Percentiles rank a stretch among this genome's conserved stretches.
These are phyloP conservation scores for Phytophthora idaei DNA, from an alignment of 352 stramenopile species.

Conservation along the genomic window DNA sequence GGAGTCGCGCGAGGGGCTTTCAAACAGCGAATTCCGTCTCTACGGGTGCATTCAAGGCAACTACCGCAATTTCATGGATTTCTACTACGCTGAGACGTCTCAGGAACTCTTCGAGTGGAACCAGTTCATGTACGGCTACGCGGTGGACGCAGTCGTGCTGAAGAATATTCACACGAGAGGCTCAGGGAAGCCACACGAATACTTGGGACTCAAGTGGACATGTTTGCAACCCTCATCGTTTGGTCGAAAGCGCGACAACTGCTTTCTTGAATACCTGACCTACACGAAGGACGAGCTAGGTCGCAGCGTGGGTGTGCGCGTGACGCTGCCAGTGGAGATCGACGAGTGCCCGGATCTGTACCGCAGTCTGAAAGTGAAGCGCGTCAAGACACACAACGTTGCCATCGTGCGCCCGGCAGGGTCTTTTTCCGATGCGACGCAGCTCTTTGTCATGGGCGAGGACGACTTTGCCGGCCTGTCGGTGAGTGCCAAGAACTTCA, in stretches of 20 bases:
- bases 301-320: slow-evolving; percentile 68
- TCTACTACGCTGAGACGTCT: slow-evolving; percentile 69
- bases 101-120: slow-evolving; percentile 71
- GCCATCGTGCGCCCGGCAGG: slow-evolving; percentile 44
- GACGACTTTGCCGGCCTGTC: slow-evolving; percentile 52
- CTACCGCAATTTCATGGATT: slow-evolving; percentile 68
- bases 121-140: slow-evolving; percentile 70
- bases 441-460: slow-evolving; percentile 65
- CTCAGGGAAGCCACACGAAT: slow-evolving; percentile 44
- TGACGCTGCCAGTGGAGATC: slow-evolving; percentile 65
- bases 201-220: slow-evolving; percentile 86
- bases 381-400: slow-evolving; percentile 56
- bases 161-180: slow-evolving; percentile 70
- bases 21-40: slow-evolving; percentile 48
- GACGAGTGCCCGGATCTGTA: slow-evolving; percentile 64
- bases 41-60: slow-evolving; percentile 64
- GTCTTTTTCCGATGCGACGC: slow-evolving; percentile 39
- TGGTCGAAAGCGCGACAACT: slow-evolving; percentile 66
- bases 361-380: slow-evolving; percentile 51
- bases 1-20: slow-evolving; percentile 24
- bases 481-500: slow-evolving; percentile 40
- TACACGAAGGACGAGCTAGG: slow-evolving; percentile 66
- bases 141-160: slow-evolving; percentile 72
- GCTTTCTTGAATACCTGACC: slow-evolving; percentile 75
- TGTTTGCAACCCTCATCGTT: slow-evolving; percentile 64